phyloP scores from a whole-genome alignment of 345 rosid species.

The Eucalyptus brandiana region DNA sequence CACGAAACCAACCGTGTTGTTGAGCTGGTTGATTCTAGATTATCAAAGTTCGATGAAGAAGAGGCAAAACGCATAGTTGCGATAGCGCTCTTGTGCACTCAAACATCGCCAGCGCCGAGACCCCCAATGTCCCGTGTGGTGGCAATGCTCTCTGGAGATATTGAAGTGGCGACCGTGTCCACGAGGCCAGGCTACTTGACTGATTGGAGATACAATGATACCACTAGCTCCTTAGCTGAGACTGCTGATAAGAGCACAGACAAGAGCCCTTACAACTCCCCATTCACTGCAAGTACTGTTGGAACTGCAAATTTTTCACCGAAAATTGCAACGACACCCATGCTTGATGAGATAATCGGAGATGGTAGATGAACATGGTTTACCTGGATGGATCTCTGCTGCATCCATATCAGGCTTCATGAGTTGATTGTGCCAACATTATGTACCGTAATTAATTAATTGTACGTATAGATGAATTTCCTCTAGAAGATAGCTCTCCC shows the following conservation, averaged over 20 bases:
- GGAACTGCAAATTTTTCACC: not conserved
- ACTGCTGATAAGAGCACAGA: not conserved
- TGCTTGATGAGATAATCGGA: not conserved
- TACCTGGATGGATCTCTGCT: not conserved
- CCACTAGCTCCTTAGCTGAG: constrained; percentile 8
- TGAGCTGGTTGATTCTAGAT: constrained; percentile 26
- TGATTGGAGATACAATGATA: constrained; percentile 42
- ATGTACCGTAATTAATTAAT: not conserved
- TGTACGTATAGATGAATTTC: not conserved
- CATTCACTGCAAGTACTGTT: not conserved
- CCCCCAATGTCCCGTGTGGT: constrained; percentile 63
- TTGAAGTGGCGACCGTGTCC: constrained; percentile 28
- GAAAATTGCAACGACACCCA: not conserved
- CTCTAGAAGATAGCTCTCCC: not conserved
- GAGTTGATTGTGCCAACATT: not conserved
- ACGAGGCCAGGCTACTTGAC: constrained; percentile 47
- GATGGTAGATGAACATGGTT: not conserved
- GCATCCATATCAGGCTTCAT: not conserved
- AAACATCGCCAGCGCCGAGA: constrained; percentile 30
- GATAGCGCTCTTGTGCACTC: constrained; percentile 56
- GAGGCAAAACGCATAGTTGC: constrained; percentile 35
- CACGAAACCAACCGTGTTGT: constrained; percentile 29
- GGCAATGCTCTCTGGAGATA: constrained; percentile 62
- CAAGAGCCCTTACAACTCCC: not conserved
- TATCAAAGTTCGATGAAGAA: constrained; percentile 20